A percentile compares a stretch with the other conserved stretches of the same genome.
phyloP scores from a whole-genome alignment of 2,329 filamentous ascomycete genomes.

The Ilyonectria sp. region DNA sequence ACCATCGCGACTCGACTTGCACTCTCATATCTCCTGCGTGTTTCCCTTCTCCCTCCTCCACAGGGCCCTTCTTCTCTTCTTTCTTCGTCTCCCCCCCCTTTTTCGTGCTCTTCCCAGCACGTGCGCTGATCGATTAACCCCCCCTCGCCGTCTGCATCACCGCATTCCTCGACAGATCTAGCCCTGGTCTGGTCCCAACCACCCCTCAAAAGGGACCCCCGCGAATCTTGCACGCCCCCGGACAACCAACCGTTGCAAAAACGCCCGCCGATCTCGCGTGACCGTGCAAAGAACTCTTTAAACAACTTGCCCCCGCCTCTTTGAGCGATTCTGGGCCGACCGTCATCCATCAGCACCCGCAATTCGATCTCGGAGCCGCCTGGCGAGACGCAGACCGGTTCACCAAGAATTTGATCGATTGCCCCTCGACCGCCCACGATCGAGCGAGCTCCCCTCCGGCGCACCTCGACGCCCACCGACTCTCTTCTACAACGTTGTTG shows the following conservation, averaged over 20 bases:
- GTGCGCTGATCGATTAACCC: conserved; percentile 10
- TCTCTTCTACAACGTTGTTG: not conserved
- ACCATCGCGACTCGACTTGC: conserved; percentile 9
- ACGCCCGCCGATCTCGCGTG: conserved; percentile 43
- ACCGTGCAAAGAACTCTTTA: conserved; percentile 34
- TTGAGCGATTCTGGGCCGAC: not conserved
- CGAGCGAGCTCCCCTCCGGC: conserved; percentile 35
- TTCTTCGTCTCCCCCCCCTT: conserved; percentile 17
- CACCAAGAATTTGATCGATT: conserved; percentile 28
- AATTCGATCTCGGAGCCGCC: conserved; percentile 1
- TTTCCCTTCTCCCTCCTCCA: conserved; percentile 18
- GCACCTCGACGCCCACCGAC: conserved; percentile 37
- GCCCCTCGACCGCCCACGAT: conserved; percentile 40
- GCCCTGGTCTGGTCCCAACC: conserved; percentile 33
- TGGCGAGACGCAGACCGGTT: conserved; percentile 22
- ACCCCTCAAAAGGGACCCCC: conserved; percentile 42
- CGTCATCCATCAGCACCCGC: not conserved
- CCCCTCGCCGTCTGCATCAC: conserved; percentile 21
- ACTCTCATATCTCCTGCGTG: not conserved
- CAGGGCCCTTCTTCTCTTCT: conserved; percentile 25
- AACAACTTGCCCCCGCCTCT: not conserved
- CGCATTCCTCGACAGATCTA: conserved; percentile 30
- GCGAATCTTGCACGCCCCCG: conserved; percentile 48
- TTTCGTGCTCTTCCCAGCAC: conserved; percentile 15
- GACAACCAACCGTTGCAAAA: conserved; percentile 40